Evolutionary conservation across 2,329 filamentous ascomycete species (phyloP).

Genomic region (Fusarium acutatum): DNA sequence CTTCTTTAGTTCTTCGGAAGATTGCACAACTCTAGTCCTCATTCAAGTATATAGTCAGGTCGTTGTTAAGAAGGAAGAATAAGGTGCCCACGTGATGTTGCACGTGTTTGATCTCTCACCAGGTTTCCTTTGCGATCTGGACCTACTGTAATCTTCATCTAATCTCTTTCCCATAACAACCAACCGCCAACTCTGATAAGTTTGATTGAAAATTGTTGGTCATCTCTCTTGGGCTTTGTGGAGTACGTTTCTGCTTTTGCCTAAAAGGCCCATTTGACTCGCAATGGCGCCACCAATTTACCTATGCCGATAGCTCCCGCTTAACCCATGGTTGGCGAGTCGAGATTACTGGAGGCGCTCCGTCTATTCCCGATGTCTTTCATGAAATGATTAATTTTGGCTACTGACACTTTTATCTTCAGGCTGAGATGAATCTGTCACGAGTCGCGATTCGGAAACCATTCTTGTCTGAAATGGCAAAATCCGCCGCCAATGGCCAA

Average conservation of each 20-base stretch:
- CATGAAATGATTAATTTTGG: not conserved
- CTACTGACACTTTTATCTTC: not conserved
- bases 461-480: slow-evolving; percentile 1
- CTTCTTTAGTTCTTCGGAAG: not conserved
- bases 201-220: not conserved
- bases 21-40: not conserved
- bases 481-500: slow-evolving; percentile 34
- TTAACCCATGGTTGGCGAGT: not conserved
- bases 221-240: not conserved
- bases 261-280: slow-evolving; percentile 1
- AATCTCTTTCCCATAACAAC: not conserved
- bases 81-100: not conserved
- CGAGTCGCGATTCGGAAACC: not conserved
- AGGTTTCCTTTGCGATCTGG: too few relatives aligned
- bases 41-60: too few relatives aligned
- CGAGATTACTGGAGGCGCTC: slow-evolving; percentile 3
- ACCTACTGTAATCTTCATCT: not conserved
- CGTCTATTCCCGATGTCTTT: slow-evolving; percentile 33
- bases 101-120: slow-evolving; percentile 1
- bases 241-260: slow-evolving; percentile 5
- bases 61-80: not conserved
- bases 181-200: not conserved
- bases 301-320: slow-evolving; percentile 14
- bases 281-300: slow-evolving; percentile 15
- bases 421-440: slow-evolving; percentile 4